Evolutionary conservation across 1,284 basidiomycete species (phyloP).

Genomic region (Melampsora abietis-canadensis): DNA sequence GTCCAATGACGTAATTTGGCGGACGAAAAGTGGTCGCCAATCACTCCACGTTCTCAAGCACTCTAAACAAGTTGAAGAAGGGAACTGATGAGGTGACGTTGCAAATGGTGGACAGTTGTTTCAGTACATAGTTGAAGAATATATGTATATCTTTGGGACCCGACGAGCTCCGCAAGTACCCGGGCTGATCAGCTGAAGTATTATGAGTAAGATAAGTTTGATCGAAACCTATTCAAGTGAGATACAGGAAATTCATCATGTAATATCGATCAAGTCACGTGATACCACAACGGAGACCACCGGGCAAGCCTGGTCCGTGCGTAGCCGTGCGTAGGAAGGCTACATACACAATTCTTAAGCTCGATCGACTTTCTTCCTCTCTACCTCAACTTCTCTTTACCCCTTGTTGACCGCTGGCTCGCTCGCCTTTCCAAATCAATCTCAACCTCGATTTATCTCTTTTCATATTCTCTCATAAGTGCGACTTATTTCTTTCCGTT

Average conservation of each 20-base stretch:
- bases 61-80: too few relatives aligned
- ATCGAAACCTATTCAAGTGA: constrained; percentile 13
- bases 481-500: not conserved
- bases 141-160: too few relatives aligned
- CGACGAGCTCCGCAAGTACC: too few relatives aligned
- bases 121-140: too few relatives aligned
- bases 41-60: too few relatives aligned
- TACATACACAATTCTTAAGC: not conserved
- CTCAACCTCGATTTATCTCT: not conserved
- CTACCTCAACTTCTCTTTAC: not conserved
- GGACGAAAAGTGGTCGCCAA: too few relatives aligned
- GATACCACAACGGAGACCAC: not conserved
- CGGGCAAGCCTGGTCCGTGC: constrained; percentile 9
- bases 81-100: too few relatives aligned
- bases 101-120: too few relatives aligned
- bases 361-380: not conserved
- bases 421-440: not conserved
- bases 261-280: not conserved
- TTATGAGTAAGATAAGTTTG: not conserved
- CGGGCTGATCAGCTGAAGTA: too few relatives aligned
- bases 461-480: not conserved
- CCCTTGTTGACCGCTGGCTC: not conserved
- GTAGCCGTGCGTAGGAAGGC: not conserved
- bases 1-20: too few relatives aligned
- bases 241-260: constrained; percentile 1